Evolutionary conservation across 2,329 filamentous ascomycete genomes (phyloP).

Genomic region (Phaeosphaeriaceae sp.): DNA sequence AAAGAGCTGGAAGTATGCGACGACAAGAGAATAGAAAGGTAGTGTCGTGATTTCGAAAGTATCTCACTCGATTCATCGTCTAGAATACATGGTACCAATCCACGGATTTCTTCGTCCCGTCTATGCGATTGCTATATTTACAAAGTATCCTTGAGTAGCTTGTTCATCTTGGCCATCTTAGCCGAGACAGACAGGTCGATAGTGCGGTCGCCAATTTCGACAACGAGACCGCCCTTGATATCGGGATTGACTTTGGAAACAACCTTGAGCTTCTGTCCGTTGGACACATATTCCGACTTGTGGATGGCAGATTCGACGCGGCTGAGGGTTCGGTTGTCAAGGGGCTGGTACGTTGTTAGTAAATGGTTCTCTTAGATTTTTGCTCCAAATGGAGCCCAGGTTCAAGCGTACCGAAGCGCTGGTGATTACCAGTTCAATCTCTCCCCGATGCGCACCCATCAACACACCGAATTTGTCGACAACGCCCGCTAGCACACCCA

Average conservation of each 20-base stretch:
- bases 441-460: constrained; percentile 87
- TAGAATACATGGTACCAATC: constrained; percentile 44
- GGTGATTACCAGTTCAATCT: constrained; percentile 91
- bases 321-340: constrained; percentile 84
- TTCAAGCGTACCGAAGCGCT: constrained; percentile 76
- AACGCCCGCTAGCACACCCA: constrained; percentile 81
- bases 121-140: constrained; percentile 65
- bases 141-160: constrained; percentile 94
- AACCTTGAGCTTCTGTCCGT: constrained; percentile 98
- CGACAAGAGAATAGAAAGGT: background rate
- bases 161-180: constrained; percentile 99
- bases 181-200: constrained; percentile 95
- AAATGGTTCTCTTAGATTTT: background rate
- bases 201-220: constrained; percentile 96
- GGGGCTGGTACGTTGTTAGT: constrained; percentile 61
- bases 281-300: constrained; percentile 87
- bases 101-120: constrained; percentile 15
- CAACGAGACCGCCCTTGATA: constrained; percentile 89
- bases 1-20: no score
- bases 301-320: constrained; percentile 86
- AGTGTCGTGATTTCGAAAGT: background rate
- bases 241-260: constrained; percentile 95
- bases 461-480: constrained; percentile 85
- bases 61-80: constrained; percentile 29
- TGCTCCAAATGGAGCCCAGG: background rate